Evolutionary conservation across 768 basidiomycete genomes (phyloP).

Genomic region (Psilocybe tampanensis): DNA sequence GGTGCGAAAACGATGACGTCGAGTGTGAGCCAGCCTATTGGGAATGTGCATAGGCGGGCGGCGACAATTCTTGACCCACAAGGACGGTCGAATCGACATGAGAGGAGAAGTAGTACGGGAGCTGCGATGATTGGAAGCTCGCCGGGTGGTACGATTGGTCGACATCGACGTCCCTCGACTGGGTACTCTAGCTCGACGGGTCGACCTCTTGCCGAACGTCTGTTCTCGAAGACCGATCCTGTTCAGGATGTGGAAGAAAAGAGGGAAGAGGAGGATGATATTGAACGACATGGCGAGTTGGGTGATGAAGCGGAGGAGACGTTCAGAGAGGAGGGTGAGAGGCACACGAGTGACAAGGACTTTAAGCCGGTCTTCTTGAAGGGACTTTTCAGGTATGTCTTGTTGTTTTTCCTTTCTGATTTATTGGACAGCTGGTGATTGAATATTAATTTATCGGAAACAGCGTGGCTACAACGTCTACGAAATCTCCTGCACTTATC

Average conservation of each 20-base stretch:
- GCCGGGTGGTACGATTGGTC: conserved; percentile 60
- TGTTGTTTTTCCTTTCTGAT: conserved; percentile 6
- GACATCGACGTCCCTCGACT: conserved; percentile 73
- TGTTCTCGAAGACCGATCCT: conserved; percentile 51
- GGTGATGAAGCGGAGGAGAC: conserved; percentile 42
- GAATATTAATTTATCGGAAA: conserved; percentile 7
- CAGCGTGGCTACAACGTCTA: conserved; percentile 94
- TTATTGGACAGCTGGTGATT: not conserved
- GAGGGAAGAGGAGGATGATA: conserved; percentile 40
- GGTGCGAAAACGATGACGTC: conserved; percentile 34
- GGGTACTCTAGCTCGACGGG: conserved; percentile 48
- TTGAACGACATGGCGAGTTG: conserved; percentile 25
- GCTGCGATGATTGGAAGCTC: conserved; percentile 49
- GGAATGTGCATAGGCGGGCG: conserved; percentile 67
- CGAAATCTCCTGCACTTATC: conserved; percentile 79
- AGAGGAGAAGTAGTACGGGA: conserved; percentile 77
- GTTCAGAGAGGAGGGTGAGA: conserved; percentile 51
- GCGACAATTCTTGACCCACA: conserved; percentile 78
- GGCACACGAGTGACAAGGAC: conserved; percentile 63
- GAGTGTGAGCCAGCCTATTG: conserved; percentile 59
- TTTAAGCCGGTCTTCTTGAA: conserved; percentile 96
- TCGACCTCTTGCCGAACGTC: conserved; percentile 41
- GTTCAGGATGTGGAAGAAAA: conserved; percentile 49
- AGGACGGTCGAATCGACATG: conserved; percentile 63
- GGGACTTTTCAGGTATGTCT: conserved; percentile 84